A percentile compares a stretch with the other conserved stretches of the same genome.
Evolutionary conservation across 345 rosid genomes (phyloP).

Genomic region (Syzygium jambos): DNA sequence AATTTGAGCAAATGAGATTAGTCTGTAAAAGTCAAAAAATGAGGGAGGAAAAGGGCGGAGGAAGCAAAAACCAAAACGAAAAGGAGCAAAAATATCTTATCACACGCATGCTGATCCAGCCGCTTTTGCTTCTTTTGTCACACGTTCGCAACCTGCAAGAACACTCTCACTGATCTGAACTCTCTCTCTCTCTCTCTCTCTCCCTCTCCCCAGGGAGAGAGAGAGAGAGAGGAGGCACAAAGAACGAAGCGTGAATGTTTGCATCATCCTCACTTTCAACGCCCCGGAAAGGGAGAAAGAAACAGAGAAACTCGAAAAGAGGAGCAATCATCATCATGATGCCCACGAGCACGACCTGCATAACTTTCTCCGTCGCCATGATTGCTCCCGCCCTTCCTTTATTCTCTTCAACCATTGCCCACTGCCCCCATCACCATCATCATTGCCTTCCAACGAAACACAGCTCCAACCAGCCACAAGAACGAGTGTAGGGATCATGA

Average conservation of each 20-base stretch:
- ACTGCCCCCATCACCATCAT: not conserved
- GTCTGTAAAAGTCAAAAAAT: not conserved
- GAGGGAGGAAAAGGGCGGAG: not conserved
- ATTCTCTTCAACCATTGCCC: not conserved
- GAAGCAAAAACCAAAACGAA: not conserved
- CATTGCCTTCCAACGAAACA: not conserved
- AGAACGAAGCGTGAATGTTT: not conserved
- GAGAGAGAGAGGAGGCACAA: not conserved
- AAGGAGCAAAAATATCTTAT: not conserved
- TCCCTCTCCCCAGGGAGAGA: not conserved
- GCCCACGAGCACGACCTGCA: not conserved
- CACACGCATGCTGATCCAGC: not conserved
- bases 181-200: not conserved
- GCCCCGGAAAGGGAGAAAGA: not conserved
- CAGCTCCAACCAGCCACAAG: not conserved
- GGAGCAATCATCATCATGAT: not conserved
- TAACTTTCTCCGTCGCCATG: not conserved
- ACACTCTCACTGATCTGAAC: not conserved
- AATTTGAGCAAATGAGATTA: not conserved
- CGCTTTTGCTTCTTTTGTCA: not conserved
- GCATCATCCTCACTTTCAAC: not conserved
- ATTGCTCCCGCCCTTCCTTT: not conserved
- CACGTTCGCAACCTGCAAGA: not conserved
- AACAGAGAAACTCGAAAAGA: not conserved
- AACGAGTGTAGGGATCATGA: not conserved